phyloP scores from a whole-genome alignment of 306 rosid species.

The Cyclanthera cordifolia region DNA sequence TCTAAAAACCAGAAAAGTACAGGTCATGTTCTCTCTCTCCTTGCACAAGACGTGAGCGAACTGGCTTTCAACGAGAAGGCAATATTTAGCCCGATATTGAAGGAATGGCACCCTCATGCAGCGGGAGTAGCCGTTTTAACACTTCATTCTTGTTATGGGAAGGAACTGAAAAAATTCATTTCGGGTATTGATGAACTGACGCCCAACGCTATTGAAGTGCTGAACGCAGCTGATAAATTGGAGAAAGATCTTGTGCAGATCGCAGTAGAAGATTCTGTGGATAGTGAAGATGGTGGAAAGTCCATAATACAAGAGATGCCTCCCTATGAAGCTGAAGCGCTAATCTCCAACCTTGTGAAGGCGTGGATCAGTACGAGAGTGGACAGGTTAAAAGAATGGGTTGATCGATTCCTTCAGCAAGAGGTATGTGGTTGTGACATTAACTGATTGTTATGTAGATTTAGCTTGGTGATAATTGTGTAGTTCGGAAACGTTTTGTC shows the following conservation, averaged over 20 bases:
- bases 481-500: background rate
- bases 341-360: slow-evolving; percentile 52
- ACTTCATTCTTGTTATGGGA: slow-evolving; percentile 75
- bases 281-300: slow-evolving; percentile 96
- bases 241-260: slow-evolving; percentile 96
- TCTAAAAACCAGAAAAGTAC: slow-evolving; percentile 47
- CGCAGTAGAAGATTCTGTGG: slow-evolving; percentile 80
- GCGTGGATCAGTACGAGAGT: slow-evolving; percentile 76
- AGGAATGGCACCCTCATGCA: slow-evolving; percentile 83
- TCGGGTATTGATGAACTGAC: slow-evolving; percentile 52
- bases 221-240: slow-evolving; percentile 79
- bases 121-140: slow-evolving; percentile 81
- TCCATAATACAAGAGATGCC: slow-evolving; percentile 88
- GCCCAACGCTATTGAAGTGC: slow-evolving; percentile 64
- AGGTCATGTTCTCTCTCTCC: slow-evolving; percentile 43
- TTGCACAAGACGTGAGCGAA: slow-evolving; percentile 55
- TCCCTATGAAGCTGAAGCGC: slow-evolving; percentile 85
- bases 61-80: slow-evolving; percentile 65
- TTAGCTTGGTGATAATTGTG: background rate
- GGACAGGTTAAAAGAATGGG: slow-evolving; percentile 76
- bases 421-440: slow-evolving; percentile 44
- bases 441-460: background rate
- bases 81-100: slow-evolving; percentile 61
- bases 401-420: slow-evolving; percentile 60
- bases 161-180: slow-evolving; percentile 63